Conservation (phyloP, 2,329 filamentous ascomycete species). For the Trichoderma harzianum region DNA sequence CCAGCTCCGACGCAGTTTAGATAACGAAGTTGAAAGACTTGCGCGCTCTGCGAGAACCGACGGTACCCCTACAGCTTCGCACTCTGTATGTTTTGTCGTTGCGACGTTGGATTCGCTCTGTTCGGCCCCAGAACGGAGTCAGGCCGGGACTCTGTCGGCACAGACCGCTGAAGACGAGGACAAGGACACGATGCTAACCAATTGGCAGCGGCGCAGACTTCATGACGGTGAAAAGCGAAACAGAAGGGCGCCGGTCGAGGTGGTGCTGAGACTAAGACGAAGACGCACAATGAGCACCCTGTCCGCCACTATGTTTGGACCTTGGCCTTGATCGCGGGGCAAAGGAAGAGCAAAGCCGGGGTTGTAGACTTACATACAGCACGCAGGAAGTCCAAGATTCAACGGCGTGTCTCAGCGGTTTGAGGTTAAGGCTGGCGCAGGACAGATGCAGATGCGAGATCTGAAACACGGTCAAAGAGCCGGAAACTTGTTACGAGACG, state of each 20-base stretch:
- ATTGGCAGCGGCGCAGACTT: not conserved
- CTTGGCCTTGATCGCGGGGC: slow-evolving; percentile 3
- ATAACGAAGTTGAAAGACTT: not conserved
- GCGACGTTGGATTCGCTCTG: not conserved
- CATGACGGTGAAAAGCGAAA: not conserved
- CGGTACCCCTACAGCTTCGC: not conserved
- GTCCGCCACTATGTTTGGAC: not conserved
- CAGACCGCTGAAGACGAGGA: not conserved
- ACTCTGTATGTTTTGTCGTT: not conserved
- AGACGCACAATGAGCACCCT: not conserved
- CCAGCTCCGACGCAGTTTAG: not conserved
- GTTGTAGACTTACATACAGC: not conserved
- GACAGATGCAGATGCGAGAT: not conserved
- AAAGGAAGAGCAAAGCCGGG: not conserved
- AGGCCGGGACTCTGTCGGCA: not conserved
- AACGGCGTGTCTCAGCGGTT: not conserved
- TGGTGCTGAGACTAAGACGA: not conserved
- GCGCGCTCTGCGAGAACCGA: not conserved
- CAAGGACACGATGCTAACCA: not conserved
- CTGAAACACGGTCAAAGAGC: not conserved
- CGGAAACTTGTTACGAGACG: not conserved
- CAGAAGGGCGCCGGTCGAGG: not conserved
- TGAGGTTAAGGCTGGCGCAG: not conserved
- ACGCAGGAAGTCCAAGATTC: not conserved
- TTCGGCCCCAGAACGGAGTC: not conserved